Evolutionary conservation across 208 protist species (phyloP).

Genomic region (Wallacemonas sp.): DNA sequence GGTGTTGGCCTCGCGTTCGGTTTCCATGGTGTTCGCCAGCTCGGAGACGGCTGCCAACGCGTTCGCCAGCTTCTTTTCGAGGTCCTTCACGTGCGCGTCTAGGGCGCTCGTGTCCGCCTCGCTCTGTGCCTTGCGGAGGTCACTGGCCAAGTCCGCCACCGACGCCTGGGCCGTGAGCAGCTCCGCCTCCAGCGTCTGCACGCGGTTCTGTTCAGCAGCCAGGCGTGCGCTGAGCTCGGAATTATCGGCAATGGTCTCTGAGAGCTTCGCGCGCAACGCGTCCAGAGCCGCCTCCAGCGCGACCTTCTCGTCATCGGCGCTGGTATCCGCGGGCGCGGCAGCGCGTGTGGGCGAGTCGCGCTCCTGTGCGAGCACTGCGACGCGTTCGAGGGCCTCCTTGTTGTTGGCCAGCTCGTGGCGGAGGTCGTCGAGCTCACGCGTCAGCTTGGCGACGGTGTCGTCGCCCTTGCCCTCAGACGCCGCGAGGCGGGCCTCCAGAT

Average conservation of each 20-base stretch:
- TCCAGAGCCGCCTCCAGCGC: slow-evolving; percentile 16
- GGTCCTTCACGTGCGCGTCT: slow-evolving; percentile 18
- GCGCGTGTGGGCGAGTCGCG: background rate
- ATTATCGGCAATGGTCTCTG: background rate
- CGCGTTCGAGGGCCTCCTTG: slow-evolving; percentile 8
- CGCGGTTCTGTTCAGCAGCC: slow-evolving; percentile 13
- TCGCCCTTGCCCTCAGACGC: slow-evolving; percentile 23
- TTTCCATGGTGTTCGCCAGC: background rate
- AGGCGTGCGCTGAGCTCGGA: background rate
- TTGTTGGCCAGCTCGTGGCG: slow-evolving; percentile 19
- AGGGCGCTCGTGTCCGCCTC: background rate
- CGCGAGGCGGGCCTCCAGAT: slow-evolving; percentile 19
- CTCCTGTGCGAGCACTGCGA: slow-evolving; percentile 6
- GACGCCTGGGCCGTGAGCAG: slow-evolving; percentile 10
- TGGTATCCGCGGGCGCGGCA: background rate
- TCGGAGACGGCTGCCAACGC: slow-evolving; percentile 20
- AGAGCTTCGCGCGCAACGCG: slow-evolving; percentile 17
- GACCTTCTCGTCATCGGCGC: background rate
- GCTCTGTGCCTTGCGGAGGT: background rate
- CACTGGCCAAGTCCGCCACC: background rate
- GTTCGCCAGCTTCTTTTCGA: slow-evolving; percentile 29
- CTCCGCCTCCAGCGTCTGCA: slow-evolving; percentile 18
- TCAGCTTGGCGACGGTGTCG: slow-evolving; percentile 16
- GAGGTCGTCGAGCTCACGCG: slow-evolving; percentile 24
- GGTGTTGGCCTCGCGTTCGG: background rate